Percentiles rank a stretch among this genome's conserved stretches.
Conservation (phyloP, 1,284 basidiomycete genomes). For the Albatrellus sp. region DNA sequence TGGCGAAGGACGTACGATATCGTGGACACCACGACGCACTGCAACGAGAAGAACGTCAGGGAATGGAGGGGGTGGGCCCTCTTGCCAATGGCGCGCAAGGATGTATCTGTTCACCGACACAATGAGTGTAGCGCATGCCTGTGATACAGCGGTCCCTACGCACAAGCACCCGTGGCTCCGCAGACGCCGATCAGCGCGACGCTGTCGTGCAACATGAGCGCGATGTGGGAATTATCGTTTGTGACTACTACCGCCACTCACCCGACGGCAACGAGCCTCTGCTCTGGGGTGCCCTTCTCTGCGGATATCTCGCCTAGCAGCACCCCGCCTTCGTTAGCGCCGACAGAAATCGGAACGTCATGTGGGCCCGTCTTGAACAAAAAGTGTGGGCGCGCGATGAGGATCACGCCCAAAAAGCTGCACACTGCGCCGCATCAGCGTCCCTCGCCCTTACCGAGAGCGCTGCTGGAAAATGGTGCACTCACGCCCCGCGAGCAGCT, state of each 20-base stretch:
- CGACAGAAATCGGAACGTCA: constrained; percentile 5
- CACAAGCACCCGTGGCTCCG: constrained; percentile 50
- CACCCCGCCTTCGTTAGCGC: constrained; percentile 7
- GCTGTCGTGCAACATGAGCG: constrained; percentile 18
- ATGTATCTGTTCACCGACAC: constrained; percentile 31
- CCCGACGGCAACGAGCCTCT: constrained; percentile 27
- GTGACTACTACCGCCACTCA: constrained; percentile 10
- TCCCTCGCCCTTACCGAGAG: constrained; percentile 12
- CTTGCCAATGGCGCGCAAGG: constrained; percentile 61
- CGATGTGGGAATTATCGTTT: neutral
- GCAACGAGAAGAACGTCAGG: constrained; percentile 55
- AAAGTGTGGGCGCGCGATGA: constrained; percentile 31
- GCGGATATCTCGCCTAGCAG: constrained; percentile 6
- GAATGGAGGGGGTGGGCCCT: constrained; percentile 65
- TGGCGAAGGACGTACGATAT: constrained; percentile 25
- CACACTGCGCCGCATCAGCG: constrained; percentile 16
- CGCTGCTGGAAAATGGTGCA: constrained; percentile 23
- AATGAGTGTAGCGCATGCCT: neutral
- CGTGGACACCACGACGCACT: constrained; percentile 43
- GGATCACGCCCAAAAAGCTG: constrained; percentile 37
- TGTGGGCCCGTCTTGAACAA: constrained; percentile 18
- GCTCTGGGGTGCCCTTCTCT: constrained; percentile 17
- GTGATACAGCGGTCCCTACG: constrained; percentile 12
- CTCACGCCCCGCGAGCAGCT: constrained; percentile 55
- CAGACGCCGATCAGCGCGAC: constrained; percentile 46